Conservation (phyloP, 2,329 filamentous ascomycete genomes). For the Aspergillus persii region DNA sequence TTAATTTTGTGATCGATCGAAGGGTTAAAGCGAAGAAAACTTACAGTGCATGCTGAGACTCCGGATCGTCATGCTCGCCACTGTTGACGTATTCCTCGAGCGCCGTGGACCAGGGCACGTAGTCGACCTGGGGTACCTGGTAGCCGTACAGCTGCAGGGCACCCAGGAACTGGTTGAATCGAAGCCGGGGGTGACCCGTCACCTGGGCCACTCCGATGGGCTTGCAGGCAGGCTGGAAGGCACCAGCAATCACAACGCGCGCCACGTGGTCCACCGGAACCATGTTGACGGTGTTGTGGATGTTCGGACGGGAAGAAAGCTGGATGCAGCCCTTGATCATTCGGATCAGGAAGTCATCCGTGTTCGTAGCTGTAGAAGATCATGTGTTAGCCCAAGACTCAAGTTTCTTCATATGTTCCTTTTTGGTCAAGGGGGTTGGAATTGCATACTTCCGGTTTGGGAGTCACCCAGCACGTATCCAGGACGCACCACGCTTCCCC, state of each 20-base stretch:
- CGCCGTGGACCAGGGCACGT: slow-evolving; percentile 65
- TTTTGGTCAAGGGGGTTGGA: neutral
- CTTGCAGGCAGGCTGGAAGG: slow-evolving; percentile 60
- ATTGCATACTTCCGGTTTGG: slow-evolving; percentile 53
- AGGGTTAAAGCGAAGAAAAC: slow-evolving; percentile 13
- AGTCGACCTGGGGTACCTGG: slow-evolving; percentile 63
- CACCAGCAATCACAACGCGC: slow-evolving; percentile 72
- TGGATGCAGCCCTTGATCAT: slow-evolving; percentile 87
- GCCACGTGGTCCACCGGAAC: slow-evolving; percentile 84
- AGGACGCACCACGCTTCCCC: slow-evolving; percentile 73
- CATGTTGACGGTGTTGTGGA: slow-evolving; percentile 83
- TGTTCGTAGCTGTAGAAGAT: slow-evolving; percentile 57
- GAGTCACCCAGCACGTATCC: slow-evolving; percentile 81
- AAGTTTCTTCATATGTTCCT: too few species aligned
- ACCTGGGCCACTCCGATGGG: slow-evolving; percentile 69
- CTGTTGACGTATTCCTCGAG: slow-evolving; percentile 67
- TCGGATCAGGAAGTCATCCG: slow-evolving; percentile 86
- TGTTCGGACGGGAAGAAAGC: slow-evolving; percentile 68
- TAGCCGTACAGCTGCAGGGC: slow-evolving; percentile 72
- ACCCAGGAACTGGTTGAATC: slow-evolving; percentile 74
- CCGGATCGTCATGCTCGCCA: slow-evolving; percentile 54
- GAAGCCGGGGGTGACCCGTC: slow-evolving; percentile 74
- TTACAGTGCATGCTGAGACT: slow-evolving; percentile 65
- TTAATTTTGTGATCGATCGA: neutral
- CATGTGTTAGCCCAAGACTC: slow-evolving; percentile 4